Conservation (phyloP, 2,329 filamentous ascomycete genomes). For the Neofusicoccum laricinum region DNA sequence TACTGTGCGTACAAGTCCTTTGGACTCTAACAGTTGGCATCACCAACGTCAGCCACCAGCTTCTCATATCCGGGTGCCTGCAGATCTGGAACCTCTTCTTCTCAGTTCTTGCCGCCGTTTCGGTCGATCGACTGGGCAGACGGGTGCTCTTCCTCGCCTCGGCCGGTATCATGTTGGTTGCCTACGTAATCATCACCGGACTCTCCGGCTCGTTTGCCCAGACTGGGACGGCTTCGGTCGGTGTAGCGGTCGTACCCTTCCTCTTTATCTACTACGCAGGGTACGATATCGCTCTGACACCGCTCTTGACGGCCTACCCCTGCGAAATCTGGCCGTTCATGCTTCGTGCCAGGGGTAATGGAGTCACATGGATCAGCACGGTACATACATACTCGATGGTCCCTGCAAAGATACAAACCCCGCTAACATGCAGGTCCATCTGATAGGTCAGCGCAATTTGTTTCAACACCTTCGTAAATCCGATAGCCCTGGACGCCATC, state of each 20-base stretch:
- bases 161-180: slow-evolving; percentile 37
- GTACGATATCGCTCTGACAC: slow-evolving; percentile 25
- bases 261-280: slow-evolving; percentile 26
- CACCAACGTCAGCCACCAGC: slow-evolving; percentile 33
- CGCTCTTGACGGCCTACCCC: slow-evolving; percentile 43
- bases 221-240: slow-evolving; percentile 18
- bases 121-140: slow-evolving; percentile 35
- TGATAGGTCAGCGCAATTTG: slow-evolving; percentile 42
- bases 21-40: too few species aligned
- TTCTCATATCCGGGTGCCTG: slow-evolving; percentile 46
- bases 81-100: slow-evolving; percentile 62
- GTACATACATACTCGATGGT: too few species aligned
- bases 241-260: slow-evolving; percentile 29
- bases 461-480: slow-evolving; percentile 43
- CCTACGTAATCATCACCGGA: slow-evolving; percentile 32
- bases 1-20: too few species aligned
- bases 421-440: too few species aligned
- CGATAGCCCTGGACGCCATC: slow-evolving; percentile 38
- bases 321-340: slow-evolving; percentile 47
- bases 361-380: slow-evolving; percentile 45
- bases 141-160: slow-evolving; percentile 34
- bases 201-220: background rate
- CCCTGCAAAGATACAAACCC: too few species aligned
- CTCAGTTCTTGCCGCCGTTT: slow-evolving; percentile 43
- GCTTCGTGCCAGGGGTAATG: slow-evolving; percentile 45